Evolutionary conservation across 768 basidiomycete species (phyloP).

Genomic region (Albatrellus ellisii): DNA sequence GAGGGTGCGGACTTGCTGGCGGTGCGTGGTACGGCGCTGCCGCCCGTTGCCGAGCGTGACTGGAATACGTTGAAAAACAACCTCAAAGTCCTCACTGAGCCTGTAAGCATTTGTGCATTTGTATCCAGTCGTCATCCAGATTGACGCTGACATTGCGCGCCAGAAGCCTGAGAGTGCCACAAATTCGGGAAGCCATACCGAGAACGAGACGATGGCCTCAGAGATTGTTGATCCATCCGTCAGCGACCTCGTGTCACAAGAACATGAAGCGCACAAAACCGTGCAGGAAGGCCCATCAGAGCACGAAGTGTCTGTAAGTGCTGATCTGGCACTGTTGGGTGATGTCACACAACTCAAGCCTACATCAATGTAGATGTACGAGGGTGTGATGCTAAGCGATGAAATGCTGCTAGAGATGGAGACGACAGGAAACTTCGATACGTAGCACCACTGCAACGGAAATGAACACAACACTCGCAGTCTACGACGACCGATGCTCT

Average conservation of each 20-base stretch:
- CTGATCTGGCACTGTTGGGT: neutral
- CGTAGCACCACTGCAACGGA: too few species aligned
- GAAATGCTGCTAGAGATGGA: neutral
- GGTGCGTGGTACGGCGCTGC: constrained; percentile 36
- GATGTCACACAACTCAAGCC: too few species aligned
- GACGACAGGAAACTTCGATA: neutral
- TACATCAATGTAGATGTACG: neutral
- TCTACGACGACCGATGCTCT: too few species aligned
- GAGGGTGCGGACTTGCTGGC: constrained; percentile 77
- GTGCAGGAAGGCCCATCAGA: too few species aligned
- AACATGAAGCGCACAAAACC: too few species aligned
- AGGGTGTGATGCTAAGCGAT: neutral
- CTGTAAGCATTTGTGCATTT: neutral
- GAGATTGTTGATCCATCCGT: neutral
- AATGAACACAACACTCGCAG: too few species aligned
- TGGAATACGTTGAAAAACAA: constrained; percentile 28
- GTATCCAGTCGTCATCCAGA: neutral
- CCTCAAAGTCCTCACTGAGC: neutral
- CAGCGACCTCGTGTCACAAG: neutral
- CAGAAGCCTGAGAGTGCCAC: neutral
- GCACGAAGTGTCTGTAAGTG: neutral
- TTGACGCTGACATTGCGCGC: neutral
- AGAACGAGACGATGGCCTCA: neutral
- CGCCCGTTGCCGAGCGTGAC: constrained; percentile 35
- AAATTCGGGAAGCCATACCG: neutral